phyloP scores from a whole-genome alignment of 78 protist genomes.

The Diacronema lutheri region DNA sequence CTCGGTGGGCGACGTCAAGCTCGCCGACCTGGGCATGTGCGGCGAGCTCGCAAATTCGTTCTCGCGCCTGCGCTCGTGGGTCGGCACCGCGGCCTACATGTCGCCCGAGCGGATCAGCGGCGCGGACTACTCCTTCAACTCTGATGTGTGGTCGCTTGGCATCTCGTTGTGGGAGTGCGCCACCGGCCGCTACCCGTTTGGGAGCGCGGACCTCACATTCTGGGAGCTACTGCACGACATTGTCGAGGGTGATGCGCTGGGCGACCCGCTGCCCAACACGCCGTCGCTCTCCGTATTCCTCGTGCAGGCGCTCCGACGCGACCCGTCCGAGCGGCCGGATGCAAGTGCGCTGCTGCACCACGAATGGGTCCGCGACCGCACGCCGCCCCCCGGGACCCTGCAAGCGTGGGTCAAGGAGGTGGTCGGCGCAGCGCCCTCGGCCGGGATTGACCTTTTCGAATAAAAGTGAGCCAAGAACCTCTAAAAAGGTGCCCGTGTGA shows the following conservation, averaged over 20 bases:
- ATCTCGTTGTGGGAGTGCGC: slow-evolving; percentile 71
- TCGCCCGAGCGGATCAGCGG: slow-evolving; percentile 81
- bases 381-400: too few species aligned
- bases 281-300: too few species aligned
- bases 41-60: slow-evolving; percentile 61
- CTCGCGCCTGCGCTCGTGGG: slow-evolving; percentile 61
- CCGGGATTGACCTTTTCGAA: too few species aligned
- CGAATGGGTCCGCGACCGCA: too few species aligned
- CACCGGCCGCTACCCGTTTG: slow-evolving; percentile 62
- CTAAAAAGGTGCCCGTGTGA: too few species aligned
- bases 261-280: background rate
- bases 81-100: slow-evolving; percentile 66
- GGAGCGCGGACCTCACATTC: background rate
- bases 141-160: slow-evolving; percentile 80
- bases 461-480: too few species aligned
- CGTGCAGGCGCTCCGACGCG: too few species aligned
- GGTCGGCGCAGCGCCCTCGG: too few species aligned
- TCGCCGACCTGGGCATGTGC: slow-evolving; percentile 80
- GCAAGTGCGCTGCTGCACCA: too few species aligned
- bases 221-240: slow-evolving; percentile 42
- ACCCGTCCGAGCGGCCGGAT: too few species aligned
- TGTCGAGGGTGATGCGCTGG: slow-evolving; percentile 56
- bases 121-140: slow-evolving; percentile 54
- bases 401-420: too few species aligned
- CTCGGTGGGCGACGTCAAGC: slow-evolving; percentile 25